These are phyloP conservation scores for Alternaria sp. DNA, from an alignment of 2,329 filamentous ascomycete genomes.

Conservation along the genomic window DNA sequence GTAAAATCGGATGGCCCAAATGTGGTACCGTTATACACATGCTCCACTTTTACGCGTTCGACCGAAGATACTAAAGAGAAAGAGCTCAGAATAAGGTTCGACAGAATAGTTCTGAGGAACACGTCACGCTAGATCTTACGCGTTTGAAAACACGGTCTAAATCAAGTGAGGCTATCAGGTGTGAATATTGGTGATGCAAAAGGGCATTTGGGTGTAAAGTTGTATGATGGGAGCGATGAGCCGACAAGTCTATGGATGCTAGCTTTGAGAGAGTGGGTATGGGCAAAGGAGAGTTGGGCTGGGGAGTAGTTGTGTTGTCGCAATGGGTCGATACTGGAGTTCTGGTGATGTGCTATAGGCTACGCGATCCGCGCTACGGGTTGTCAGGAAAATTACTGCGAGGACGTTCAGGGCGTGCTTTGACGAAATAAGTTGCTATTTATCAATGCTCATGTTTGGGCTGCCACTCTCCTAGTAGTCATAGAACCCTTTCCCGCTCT, in stretches of 20 bases:
- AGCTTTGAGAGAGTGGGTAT: neutral
- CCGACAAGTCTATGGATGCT: neutral
- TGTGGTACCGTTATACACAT: neutral
- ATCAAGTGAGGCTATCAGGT: too few relatives aligned
- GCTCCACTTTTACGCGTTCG: neutral
- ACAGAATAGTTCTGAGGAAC: too few relatives aligned
- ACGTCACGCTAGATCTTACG: too few relatives aligned
- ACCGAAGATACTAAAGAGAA: too few relatives aligned
- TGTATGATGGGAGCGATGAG: neutral
- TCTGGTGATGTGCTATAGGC: neutral
- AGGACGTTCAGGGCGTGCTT: neutral
- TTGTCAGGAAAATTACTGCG: neutral
- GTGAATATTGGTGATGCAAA: neutral
- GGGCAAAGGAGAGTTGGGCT: neutral
- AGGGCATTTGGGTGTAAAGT: neutral
- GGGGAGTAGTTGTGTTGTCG: neutral
- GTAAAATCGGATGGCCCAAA: neutral
- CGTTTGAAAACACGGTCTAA: too few relatives aligned
- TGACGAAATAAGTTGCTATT: too few relatives aligned
- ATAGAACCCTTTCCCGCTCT: conserved; percentile 95
- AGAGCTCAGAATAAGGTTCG: too few relatives aligned
- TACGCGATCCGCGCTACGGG: neutral
- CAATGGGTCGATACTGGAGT: neutral
- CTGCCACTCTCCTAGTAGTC: conserved; percentile 64
- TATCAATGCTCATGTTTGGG: too few relatives aligned